phyloP scores from a whole-genome alignment of 1,284 basidiomycete species.

The Tremellales sp. region DNA sequence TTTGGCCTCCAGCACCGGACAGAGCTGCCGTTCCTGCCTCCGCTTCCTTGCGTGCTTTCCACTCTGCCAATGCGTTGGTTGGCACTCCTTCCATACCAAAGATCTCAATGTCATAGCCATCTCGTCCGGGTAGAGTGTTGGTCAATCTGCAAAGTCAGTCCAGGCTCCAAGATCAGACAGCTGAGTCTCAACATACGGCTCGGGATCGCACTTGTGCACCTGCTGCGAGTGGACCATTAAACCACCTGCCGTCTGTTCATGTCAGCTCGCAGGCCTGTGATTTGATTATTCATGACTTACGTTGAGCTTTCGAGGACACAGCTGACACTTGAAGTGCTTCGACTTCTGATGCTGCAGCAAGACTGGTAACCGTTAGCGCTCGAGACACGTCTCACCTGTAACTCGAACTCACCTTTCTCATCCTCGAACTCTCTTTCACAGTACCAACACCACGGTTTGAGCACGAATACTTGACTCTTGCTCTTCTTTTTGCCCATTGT shows the following conservation, averaged over 20 bases:
- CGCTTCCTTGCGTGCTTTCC: conserved; percentile 88
- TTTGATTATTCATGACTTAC: conserved; percentile 16
- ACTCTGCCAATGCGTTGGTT: conserved; percentile 87
- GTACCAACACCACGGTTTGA: conserved; percentile 97
- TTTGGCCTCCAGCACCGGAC: conserved; percentile 65
- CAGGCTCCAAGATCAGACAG: neutral
- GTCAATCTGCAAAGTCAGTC: conserved; percentile 66
- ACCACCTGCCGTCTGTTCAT: conserved; percentile 70
- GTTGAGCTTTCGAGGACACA: conserved; percentile 92
- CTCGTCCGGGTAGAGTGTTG: conserved; percentile 91
- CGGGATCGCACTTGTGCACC: conserved; percentile 95
- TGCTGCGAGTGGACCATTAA: conserved; percentile 98
- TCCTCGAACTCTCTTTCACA: conserved; percentile 98
- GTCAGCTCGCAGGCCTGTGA: conserved; percentile 8
- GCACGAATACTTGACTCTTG: conserved; percentile 46
- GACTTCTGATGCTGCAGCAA: conserved; percentile 99
- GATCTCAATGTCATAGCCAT: conserved; percentile 98
- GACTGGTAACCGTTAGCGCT: conserved; percentile 55
- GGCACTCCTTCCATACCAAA: conserved; percentile 99
- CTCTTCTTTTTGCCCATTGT: conserved; percentile 49
- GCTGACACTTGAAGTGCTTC: conserved; percentile 96
- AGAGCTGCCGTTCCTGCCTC: conserved; percentile 74
- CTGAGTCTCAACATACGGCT: conserved; percentile 75
- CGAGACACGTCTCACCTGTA: neutral
- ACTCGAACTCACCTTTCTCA: conserved; percentile 68